Conservation (phyloP, 805 yeast genomes). For the Schwanniomyces pseudopolymorphus region DNA sequence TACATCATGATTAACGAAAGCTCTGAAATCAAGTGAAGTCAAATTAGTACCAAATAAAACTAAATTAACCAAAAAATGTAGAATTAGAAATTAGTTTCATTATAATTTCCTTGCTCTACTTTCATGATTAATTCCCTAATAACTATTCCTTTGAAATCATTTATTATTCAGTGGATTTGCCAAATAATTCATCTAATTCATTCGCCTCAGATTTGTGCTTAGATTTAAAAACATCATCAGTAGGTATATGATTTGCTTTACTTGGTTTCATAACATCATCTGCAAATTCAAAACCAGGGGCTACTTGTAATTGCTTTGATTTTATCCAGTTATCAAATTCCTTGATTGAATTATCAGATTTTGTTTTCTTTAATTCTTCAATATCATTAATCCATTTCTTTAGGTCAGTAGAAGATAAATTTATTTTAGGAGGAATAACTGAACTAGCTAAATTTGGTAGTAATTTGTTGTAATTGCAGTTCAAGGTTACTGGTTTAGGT, state of each 20-base stretch:
- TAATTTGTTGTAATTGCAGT: slow-evolving; percentile 45
- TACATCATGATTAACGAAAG: no score
- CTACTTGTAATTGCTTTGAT: slow-evolving; percentile 31
- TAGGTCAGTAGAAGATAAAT: slow-evolving; percentile 23
- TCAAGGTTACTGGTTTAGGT: slow-evolving; percentile 55
- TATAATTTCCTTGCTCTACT: not conserved
- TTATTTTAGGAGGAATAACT: slow-evolving; percentile 38
- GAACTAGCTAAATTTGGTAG: slow-evolving; percentile 32
- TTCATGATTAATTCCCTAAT: no score
- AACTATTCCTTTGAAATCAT: no score
- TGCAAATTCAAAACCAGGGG: slow-evolving; percentile 39
- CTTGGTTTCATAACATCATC: slow-evolving; percentile 32
- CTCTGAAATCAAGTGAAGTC: no score
- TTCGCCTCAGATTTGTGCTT: slow-evolving; percentile 10
- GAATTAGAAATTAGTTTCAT: not conserved
- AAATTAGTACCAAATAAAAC: no score
- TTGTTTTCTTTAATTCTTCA: slow-evolving; percentile 13
- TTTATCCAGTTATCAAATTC: slow-evolving; percentile 29
- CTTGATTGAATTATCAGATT: slow-evolving; percentile 11
- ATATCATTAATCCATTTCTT: slow-evolving; percentile 26
- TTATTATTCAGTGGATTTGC: slow-evolving; percentile 13
- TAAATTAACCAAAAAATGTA: no score
- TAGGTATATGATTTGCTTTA: slow-evolving; percentile 7
- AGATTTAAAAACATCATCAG: not conserved
- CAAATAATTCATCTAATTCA: slow-evolving; percentile 30